Percentiles rank a stretch among this genome's conserved stretches.
Conservation (phyloP, 805 yeast genomes). For the Komagataella pseudopastoris region DNA sequence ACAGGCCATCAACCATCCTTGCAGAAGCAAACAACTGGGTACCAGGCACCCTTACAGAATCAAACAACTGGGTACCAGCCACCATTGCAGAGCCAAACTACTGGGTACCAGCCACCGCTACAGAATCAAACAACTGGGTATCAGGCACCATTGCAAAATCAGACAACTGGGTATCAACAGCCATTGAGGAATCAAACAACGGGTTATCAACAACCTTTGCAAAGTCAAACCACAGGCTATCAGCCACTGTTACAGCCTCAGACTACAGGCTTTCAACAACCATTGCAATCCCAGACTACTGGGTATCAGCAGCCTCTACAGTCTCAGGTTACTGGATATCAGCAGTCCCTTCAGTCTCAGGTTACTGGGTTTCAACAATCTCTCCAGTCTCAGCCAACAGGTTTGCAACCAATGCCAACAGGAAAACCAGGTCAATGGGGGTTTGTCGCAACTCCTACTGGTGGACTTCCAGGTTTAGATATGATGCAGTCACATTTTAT, state of each 20-base stretch:
- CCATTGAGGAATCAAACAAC: slow-evolving; percentile 39
- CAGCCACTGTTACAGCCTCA: slow-evolving; percentile 18
- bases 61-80: slow-evolving; percentile 47
- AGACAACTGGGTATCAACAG: slow-evolving; percentile 9
- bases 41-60: slow-evolving; percentile 14
- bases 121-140: slow-evolving; percentile 18
- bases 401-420: slow-evolving; percentile 34
- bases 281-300: slow-evolving; percentile 26
- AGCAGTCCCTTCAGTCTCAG: too few relatives aligned
- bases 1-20: slow-evolving; percentile 10
- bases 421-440: slow-evolving; percentile 79
- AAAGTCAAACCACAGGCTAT: slow-evolving; percentile 38
- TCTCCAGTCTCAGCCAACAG: slow-evolving; percentile 27
- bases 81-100: slow-evolving; percentile 24
- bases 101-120: slow-evolving; percentile 13
- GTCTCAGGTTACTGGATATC: slow-evolving; percentile 14
- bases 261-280: slow-evolving; percentile 18
- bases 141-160: slow-evolving; percentile 6
- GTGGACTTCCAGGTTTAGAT: slow-evolving; percentile 59
- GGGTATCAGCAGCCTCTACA: slow-evolving; percentile 8
- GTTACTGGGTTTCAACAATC: slow-evolving; percentile 17
- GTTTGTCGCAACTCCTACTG: slow-evolving; percentile 52
- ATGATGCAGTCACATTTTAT: slow-evolving; percentile 55
- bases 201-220: slow-evolving; percentile 5
- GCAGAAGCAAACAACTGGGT: slow-evolving; percentile 2